These are phyloP conservation scores for Candida corydali DNA, from an alignment of 805 yeast genomes.

Conservation along the genomic window DNA sequence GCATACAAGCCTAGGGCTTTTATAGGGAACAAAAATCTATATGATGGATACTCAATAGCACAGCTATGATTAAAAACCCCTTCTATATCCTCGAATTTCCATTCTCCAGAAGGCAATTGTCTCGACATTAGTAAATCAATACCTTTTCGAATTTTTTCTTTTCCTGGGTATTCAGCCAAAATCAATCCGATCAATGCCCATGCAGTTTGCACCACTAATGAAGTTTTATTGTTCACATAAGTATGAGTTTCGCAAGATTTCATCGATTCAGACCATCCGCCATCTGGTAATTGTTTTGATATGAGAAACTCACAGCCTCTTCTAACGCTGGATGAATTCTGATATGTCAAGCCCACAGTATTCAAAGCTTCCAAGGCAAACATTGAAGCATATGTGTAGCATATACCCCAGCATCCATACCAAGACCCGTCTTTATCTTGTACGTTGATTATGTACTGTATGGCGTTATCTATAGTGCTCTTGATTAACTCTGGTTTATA, in stretches of 20 bases:
- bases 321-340: slow-evolving; percentile 55
- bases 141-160: slow-evolving; percentile 58
- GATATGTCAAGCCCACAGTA: slow-evolving; percentile 61
- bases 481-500: slow-evolving; percentile 66
- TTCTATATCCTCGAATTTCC: slow-evolving; percentile 80
- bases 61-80: slow-evolving; percentile 92
- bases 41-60: slow-evolving; percentile 95
- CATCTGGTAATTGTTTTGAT: slow-evolving; percentile 73
- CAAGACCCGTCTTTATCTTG: slow-evolving; percentile 87
- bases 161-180: slow-evolving; percentile 76
- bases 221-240: slow-evolving; percentile 61
- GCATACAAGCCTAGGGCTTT: slow-evolving; percentile 82
- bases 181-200: slow-evolving; percentile 87
- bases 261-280: slow-evolving; percentile 98
- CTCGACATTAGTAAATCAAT: slow-evolving; percentile 56
- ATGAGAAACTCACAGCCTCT: slow-evolving; percentile 85
- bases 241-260: slow-evolving; percentile 78
- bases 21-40: slow-evolving; percentile 82
- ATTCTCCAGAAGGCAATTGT: slow-evolving; percentile 76
- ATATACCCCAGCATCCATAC: slow-evolving; percentile 99
- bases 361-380: slow-evolving; percentile 92
- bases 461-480: slow-evolving; percentile 69
- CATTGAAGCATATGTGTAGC: slow-evolving; percentile 95
- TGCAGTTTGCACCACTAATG: slow-evolving; percentile 83
- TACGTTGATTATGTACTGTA: slow-evolving; percentile 60